Evolutionary conservation across 768 basidiomycete species (phyloP).

Genomic region (Russula foetens): DNA sequence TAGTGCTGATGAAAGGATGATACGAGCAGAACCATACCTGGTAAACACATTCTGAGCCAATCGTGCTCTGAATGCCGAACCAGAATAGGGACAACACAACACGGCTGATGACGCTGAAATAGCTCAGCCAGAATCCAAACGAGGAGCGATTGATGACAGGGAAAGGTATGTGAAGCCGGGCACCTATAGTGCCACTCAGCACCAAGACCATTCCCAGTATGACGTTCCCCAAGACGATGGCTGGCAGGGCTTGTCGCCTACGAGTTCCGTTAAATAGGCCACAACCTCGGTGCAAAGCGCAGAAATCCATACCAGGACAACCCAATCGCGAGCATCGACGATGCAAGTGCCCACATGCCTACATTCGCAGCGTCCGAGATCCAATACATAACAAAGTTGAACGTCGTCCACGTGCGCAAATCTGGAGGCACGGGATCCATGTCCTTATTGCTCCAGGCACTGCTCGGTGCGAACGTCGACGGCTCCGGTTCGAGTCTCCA

Average conservation of each 20-base stretch:
- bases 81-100: constrained; percentile 74
- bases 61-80: constrained; percentile 60
- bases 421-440: too few species aligned
- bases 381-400: too few species aligned
- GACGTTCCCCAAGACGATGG: constrained; percentile 63
- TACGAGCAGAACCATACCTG: constrained; percentile 32
- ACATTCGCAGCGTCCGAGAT: too few species aligned
- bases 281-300: not conserved
- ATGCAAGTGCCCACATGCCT: too few species aligned
- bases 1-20: too few species aligned
- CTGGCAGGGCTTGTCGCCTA: constrained; percentile 59
- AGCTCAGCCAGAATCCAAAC: constrained; percentile 86
- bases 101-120: constrained; percentile 75
- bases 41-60: constrained; percentile 65
- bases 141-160: constrained; percentile 76
- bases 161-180: constrained; percentile 70
- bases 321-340: too few species aligned
- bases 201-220: constrained; percentile 70
- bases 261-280: not conserved
- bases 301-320: constrained; percentile 27
- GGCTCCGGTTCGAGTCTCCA: too few species aligned
- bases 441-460: too few species aligned
- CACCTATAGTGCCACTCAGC: constrained; percentile 70
- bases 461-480: too few species aligned
- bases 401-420: too few species aligned